Base-by-base conservation (phyloP, 371 early-diverging fungal species). In the Mortierella sp. region DNA sequence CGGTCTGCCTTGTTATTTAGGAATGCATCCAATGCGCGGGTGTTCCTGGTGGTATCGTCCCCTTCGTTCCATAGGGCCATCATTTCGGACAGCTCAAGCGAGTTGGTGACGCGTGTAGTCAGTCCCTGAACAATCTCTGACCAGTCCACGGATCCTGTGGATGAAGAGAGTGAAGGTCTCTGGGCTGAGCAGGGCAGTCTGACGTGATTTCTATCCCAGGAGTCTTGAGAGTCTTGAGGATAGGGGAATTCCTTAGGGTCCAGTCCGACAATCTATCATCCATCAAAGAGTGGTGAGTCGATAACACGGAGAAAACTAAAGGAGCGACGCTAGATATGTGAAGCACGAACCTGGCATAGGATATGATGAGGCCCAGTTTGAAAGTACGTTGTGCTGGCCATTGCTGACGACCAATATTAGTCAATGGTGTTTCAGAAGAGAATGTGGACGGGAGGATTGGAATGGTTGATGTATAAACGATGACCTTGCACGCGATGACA, bases 151-250 rank as follows among this genome's bases (percentile, higher is more conserved):
- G 49, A 4, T 9, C 54, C 15, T 15, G 34, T 31, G 0, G 55
- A 41, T 11, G 53, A 44, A 0, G 55, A 15, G n/a, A 15, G 47
- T 14, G 60, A 21, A 0, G 39, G 39, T 39, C 11, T 17, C 17
- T 44, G 44, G 17, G 5, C 19, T 19, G 76, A 68, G 37, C 76
- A 75, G 3, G 76, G 64, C 12, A 75, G 52, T 3, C 69, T 64
- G 34, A 75, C 76, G 30, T 75, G 70, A 12, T 69, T 41, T 12
- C 55, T 56, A 27, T 75, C 76, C 76, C 76, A 75, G 24, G 48
- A 48, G 19, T 52, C 49, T 39, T 75, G 50, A 60, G 52, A 69
- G 19, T 23, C 32, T 17, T 32, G 9, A 5, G 76, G 76, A 27
- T 58, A 62, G 9, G 56, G 62, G 17, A 59, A 67, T 32, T 66